Percentiles rank a stretch among this genome's conserved stretches.
Evolutionary conservation across 257 asterid species (phyloP).

Genomic region (Paulownia fortunei): DNA sequence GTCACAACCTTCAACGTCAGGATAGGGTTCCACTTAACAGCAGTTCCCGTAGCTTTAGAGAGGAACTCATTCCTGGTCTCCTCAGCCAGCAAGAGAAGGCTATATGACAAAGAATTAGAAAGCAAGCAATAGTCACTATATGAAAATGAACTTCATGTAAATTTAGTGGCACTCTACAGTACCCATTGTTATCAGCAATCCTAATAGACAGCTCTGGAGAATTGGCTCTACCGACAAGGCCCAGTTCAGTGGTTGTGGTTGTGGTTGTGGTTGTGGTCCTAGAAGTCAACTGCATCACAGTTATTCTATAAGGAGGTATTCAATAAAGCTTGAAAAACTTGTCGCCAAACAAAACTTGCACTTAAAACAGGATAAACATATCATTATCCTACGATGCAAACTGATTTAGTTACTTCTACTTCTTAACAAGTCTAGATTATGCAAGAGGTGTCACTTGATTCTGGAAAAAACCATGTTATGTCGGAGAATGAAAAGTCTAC

Average conservation of each 20-base stretch:
- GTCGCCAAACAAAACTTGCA: not conserved
- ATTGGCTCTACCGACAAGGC: constrained; percentile 37
- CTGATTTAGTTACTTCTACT: not conserved
- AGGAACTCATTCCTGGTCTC: constrained; percentile 52
- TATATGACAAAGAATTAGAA: constrained; percentile 22
- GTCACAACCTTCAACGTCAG: constrained; percentile 42
- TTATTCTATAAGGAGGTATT: constrained; percentile 17
- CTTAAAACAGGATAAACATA: constrained; percentile 4
- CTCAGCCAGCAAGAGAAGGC: constrained; percentile 50
- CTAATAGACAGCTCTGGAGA: constrained; percentile 32
- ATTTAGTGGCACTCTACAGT: not conserved
- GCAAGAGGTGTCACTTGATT: not conserved
- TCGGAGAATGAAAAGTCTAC: not conserved
- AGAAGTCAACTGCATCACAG: constrained; percentile 44
- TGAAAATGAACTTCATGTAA: not conserved
- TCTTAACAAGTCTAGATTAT: not conserved
- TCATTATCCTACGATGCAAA: not conserved
- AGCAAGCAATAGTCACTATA: constrained; percentile 18
- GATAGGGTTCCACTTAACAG: constrained; percentile 46
- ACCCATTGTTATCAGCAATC: constrained; percentile 38
- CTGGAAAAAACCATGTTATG: not conserved
- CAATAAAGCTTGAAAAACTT: not conserved
- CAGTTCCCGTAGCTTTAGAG: constrained; percentile 49
- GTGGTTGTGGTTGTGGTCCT: not conserved
- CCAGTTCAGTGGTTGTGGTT: constrained; percentile 21